phyloP scores from a whole-genome alignment of 2,329 filamentous ascomycete genomes.

The Calonectria leucothoes region DNA sequence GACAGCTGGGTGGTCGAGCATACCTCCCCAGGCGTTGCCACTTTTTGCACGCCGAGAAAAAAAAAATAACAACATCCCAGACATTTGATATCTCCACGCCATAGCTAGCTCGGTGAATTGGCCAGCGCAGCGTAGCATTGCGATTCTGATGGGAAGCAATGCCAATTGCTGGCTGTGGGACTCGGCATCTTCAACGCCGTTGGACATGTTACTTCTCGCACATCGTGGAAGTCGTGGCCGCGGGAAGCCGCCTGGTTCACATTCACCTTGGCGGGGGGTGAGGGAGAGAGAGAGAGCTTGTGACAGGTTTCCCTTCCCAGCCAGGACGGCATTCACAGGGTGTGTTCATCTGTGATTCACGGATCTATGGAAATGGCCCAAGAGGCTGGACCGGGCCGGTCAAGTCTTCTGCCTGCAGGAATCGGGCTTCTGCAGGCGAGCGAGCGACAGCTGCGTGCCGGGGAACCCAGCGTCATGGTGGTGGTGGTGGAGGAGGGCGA shows the following conservation, averaged over 20 bases:
- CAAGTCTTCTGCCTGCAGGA: conserved; percentile 23
- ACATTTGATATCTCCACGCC: conserved; percentile 8
- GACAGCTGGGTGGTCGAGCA: conserved; percentile 7
- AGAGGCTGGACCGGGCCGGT: conserved; percentile 38
- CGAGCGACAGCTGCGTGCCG: conserved; percentile 22
- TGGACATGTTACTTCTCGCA: neutral
- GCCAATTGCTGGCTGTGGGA: conserved; percentile 30
- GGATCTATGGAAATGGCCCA: conserved; percentile 32
- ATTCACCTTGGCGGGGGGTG: neutral
- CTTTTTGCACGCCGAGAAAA: conserved; percentile 8
- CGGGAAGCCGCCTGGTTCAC: neutral
- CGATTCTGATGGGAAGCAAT: neutral
- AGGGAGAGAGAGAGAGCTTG: too few relatives aligned
- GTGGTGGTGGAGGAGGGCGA: conserved; percentile 14
- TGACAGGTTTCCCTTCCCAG: conserved; percentile 6
- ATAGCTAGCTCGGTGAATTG: conserved; percentile 16
- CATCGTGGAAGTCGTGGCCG: neutral
- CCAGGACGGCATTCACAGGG: conserved; percentile 9
- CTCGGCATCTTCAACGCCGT: conserved; percentile 21
- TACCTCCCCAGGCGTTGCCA: conserved; percentile 23
- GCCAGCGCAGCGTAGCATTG: neutral
- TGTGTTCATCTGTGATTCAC: conserved; percentile 34
- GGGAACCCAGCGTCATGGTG: conserved; percentile 26
- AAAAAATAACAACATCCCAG: conserved; percentile 12
- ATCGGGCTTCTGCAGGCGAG: conserved; percentile 24